Base-by-base conservation (phyloP, 352 stramenopile genomes). In the Plasmopara halstedii region DNA sequence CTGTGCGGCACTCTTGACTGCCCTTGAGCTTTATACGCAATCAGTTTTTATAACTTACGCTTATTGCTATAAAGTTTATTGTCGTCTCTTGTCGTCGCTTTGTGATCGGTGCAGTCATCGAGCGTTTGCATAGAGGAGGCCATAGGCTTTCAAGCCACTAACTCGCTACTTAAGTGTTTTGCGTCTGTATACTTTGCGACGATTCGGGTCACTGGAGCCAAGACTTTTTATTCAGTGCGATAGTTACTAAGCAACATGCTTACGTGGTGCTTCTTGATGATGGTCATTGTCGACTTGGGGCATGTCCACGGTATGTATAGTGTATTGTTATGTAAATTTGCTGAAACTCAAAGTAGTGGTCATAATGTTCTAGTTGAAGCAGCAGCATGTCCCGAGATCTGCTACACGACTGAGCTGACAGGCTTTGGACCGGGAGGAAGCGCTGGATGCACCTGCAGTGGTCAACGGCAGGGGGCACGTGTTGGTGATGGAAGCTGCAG, bases 381-480 rank as follows among this genome's bases (percentile, higher is more conserved):
- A 0, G 58, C 46, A 19, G 46, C 46, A 3, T 81, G 69, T 39
- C 37, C 47, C 0, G 4, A 43, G 3, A 64, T 82, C 33, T 82
- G 70, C 50, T 66, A 62, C 21, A 66, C 55, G 21, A 68, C 53
- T 2, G 46, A 53, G 9, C n/a, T 74, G 14, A 66, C 56, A 22
- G 70, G 70, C 17, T 82, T 82, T 32, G 43, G 41, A 5, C 39
- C 64, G 0, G 58, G 55, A 50, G 70, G 67, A 4, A 15, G 7
- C 8, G 20, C 46, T 11, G 53, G 42, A 23, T 77, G 67, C 31
- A 53, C 40, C 17, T 81, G 69, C 23, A 58, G n/a, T 15, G 59
- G 63, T 26, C 59, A 48, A 3, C 44, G 32, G 15, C 44, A 50
- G 3, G 55, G 55, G 10, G 52, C 42, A 11, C 50, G 61, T n/a